Evolutionary conservation across 2,329 filamentous ascomycete species (phyloP).

Genomic region (Beauveria australis): DNA sequence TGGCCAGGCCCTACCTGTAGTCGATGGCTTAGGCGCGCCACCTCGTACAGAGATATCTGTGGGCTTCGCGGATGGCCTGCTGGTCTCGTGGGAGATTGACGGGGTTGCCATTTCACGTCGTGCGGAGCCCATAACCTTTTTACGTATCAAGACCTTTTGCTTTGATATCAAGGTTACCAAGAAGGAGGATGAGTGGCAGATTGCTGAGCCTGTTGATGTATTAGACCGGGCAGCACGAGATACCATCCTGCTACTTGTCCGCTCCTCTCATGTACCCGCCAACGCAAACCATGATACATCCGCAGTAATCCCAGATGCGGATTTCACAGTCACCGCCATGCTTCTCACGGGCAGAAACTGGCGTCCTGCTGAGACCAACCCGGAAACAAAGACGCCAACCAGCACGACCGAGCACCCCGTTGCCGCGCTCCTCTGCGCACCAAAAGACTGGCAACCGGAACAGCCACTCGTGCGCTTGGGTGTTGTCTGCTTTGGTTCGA

Average conservation of each 20-base stretch:
- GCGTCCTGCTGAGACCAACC: not conserved
- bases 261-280: not conserved
- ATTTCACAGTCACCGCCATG: slow-evolving; percentile 1
- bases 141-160: slow-evolving; percentile 27
- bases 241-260: not conserved
- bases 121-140: slow-evolving; percentile 21
- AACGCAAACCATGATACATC: not conserved
- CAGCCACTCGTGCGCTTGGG: slow-evolving; percentile 25
- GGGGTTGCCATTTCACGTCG: slow-evolving; percentile 23
- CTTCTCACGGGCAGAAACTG: slow-evolving; percentile 6
- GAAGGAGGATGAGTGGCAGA: not conserved
- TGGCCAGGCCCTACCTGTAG: slow-evolving; percentile 18
- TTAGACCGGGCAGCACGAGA: slow-evolving; percentile 1
- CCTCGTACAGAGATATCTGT: slow-evolving; percentile 26
- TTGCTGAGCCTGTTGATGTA: not conserved
- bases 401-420: not conserved
- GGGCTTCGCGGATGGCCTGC: slow-evolving; percentile 25
- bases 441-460: slow-evolving; percentile 18
- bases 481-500: slow-evolving; percentile 20
- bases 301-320: not conserved
- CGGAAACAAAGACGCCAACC: not conserved
- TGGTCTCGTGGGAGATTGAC: slow-evolving; percentile 29
- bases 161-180: slow-evolving; percentile 22
- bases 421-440: slow-evolving; percentile 8
- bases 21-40: slow-evolving; percentile 22